Conservation (phyloP, 495 filamentous ascomycete genomes). For the Aeminium ludgeri region DNA sequence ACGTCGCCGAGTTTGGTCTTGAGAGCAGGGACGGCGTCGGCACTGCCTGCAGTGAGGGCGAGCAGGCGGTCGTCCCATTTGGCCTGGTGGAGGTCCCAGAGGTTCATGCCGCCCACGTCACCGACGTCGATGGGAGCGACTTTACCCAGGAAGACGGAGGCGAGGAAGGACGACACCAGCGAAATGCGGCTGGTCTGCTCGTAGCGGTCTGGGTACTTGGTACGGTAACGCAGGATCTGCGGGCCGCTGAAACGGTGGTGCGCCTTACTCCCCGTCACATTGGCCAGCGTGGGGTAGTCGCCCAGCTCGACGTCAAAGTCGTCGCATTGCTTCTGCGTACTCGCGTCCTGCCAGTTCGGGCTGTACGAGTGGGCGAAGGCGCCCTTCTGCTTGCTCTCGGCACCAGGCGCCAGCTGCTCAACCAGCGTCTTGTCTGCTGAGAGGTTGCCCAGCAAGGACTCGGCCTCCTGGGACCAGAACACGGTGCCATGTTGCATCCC, state of each 20-base stretch:
- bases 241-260: slow-evolving; percentile 97
- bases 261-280: slow-evolving; percentile 73
- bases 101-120: slow-evolving; percentile 91
- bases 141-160: slow-evolving; percentile 72
- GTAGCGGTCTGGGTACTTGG: slow-evolving; percentile 66
- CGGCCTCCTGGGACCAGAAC: slow-evolving; percentile 67
- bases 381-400: slow-evolving; percentile 33
- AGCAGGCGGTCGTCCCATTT: slow-evolving; percentile 59
- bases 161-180: slow-evolving; percentile 86
- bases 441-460: slow-evolving; percentile 42
- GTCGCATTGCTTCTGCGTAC: slow-evolving; percentile 83
- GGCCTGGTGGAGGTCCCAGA: slow-evolving; percentile 73
- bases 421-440: slow-evolving; percentile 28
- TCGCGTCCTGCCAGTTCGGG: slow-evolving; percentile 96
- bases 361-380: slow-evolving; percentile 77
- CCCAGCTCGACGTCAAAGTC: slow-evolving; percentile 61
- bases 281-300: slow-evolving; percentile 46
- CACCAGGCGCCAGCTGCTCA: slow-evolving; percentile 20
- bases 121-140: slow-evolving; percentile 84
- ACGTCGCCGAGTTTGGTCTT: slow-evolving; percentile 67
- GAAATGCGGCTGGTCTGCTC: slow-evolving; percentile 66
- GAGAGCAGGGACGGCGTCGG: slow-evolving; percentile 46
- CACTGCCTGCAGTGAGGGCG: slow-evolving; percentile 55
- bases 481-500: slow-evolving; percentile 96
- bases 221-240: slow-evolving; percentile 77